Evolutionary conservation across 1,284 basidiomycete species (phyloP).

Genomic region (Rhodotorula sp.): DNA sequence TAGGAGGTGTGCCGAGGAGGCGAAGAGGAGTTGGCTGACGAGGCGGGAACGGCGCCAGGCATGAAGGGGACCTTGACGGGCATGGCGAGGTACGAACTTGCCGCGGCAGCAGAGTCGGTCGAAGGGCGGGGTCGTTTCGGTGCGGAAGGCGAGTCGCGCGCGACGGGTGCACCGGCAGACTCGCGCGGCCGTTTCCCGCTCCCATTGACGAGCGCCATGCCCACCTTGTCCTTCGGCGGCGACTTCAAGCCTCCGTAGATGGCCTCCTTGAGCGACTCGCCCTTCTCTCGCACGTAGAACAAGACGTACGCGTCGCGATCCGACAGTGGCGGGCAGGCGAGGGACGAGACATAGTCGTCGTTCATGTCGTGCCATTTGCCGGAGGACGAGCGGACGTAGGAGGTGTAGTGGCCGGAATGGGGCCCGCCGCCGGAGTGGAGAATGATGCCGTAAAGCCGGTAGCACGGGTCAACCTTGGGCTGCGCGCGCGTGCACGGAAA

Average conservation of each 20-base stretch:
- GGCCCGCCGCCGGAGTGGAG: constrained; percentile 89
- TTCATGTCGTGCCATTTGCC: constrained; percentile 90
- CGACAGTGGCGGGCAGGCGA: constrained; percentile 23
- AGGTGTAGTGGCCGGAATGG: constrained; percentile 94
- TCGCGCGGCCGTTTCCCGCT: constrained; percentile 12
- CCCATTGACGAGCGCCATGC: neutral
- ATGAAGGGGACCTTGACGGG: neutral
- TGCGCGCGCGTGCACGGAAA: neutral
- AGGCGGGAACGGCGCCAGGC: neutral
- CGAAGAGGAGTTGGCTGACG: neutral
- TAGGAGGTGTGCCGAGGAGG: too few species aligned
- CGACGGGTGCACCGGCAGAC: neutral
- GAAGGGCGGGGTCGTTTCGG: neutral
- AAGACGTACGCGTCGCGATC: constrained; percentile 71
- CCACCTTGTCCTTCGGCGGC: neutral
- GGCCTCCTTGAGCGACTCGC: constrained; percentile 64
- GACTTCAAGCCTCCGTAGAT: constrained; percentile 45
- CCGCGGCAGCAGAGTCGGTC: too few species aligned
- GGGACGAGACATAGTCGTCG: constrained; percentile 64
- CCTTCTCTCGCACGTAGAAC: constrained; percentile 81
- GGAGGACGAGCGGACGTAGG: constrained; percentile 69
- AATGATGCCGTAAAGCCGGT: constrained; percentile 86
- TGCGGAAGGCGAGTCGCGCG: neutral
- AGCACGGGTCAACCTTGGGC: constrained; percentile 58
- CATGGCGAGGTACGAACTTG: neutral